These are phyloP conservation scores for Knoxia roxburghii DNA, from an alignment of 257 asterid species.

Conservation along the genomic window DNA sequence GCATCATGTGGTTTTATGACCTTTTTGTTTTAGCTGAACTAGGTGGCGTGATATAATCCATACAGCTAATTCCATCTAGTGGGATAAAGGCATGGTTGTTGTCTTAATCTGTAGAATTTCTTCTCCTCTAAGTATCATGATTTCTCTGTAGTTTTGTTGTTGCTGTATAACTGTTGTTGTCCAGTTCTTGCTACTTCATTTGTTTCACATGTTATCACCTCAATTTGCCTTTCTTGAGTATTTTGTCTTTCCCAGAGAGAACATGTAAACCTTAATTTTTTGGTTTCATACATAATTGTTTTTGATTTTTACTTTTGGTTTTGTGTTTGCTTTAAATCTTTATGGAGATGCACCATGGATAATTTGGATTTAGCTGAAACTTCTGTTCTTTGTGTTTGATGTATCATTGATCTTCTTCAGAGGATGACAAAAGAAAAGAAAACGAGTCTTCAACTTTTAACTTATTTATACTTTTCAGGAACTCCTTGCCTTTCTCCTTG, in stretches of 20 bases:
- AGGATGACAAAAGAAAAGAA: background rate
- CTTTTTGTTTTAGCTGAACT: no score
- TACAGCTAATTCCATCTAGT: no score
- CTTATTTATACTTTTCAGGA: slow-evolving; percentile 42
- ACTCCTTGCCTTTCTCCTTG: slow-evolving; percentile 94
- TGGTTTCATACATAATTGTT: background rate
- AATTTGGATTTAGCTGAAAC: background rate
- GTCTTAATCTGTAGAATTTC: background rate
- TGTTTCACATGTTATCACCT: background rate
- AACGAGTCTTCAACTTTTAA: background rate
- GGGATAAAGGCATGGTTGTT: no score
- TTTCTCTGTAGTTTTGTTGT: no score
- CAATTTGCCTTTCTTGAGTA: background rate
- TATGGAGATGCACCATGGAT: background rate
- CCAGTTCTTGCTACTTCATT: background rate
- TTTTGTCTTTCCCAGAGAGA: background rate
- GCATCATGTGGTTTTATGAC: no score
- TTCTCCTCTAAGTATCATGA: background rate
- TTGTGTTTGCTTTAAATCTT: no score
- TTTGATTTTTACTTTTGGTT: background rate
- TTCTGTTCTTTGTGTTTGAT: background rate
- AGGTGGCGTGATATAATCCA: no score
- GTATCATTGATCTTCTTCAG: background rate
- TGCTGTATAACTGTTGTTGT: background rate
- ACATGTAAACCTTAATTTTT: background rate